These are phyloP conservation scores for Tylopilus sp. DNA, from an alignment of 1,284 basidiomycete species.

Conservation along the genomic window DNA sequence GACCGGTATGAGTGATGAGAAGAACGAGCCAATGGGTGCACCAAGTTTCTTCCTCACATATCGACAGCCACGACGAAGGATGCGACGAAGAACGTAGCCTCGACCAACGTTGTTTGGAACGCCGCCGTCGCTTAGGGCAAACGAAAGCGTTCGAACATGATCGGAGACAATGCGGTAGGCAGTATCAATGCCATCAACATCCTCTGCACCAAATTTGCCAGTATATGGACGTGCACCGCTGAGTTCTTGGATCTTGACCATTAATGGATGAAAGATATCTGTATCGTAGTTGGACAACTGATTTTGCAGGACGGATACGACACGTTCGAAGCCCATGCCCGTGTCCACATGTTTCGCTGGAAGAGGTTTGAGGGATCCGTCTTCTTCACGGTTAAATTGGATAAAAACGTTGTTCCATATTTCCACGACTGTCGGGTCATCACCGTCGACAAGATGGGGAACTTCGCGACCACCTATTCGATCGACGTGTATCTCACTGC, in stretches of 20 bases:
- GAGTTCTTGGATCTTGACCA: conserved; percentile 83
- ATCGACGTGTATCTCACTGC: conserved; percentile 94
- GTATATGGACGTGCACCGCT: conserved; percentile 86
- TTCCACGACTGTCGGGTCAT: conserved; percentile 95
- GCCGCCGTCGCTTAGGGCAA: conserved; percentile 95
- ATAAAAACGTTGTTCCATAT: conserved; percentile 99
- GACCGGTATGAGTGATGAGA: conserved; percentile 88
- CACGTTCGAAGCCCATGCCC: conserved; percentile 97
- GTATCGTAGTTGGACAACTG: conserved; percentile 97
- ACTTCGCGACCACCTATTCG: conserved; percentile 94
- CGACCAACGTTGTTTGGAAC: conserved; percentile 95
- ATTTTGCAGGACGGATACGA: conserved; percentile 92
- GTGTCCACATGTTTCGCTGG: conserved; percentile 97
- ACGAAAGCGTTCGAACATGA: conserved; percentile 93
- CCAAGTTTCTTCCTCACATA: conserved; percentile 96
- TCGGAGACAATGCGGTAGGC: conserved; percentile 98
- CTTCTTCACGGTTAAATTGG: conserved; percentile 94
- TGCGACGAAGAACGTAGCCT: conserved; percentile 93
- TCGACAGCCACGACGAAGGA: conserved; percentile 88
- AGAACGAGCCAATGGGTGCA: conserved; percentile 93
- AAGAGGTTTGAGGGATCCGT: conserved; percentile 77
- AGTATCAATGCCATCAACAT: conserved; percentile 93
- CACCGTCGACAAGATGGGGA: conserved; percentile 87
- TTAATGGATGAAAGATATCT: conserved; percentile 91
- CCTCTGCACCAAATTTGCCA: conserved; percentile 92